These are phyloP conservation scores for Amanita polypyramis DNA, from an alignment of 768 basidiomycete species.

Conservation along the genomic window DNA sequence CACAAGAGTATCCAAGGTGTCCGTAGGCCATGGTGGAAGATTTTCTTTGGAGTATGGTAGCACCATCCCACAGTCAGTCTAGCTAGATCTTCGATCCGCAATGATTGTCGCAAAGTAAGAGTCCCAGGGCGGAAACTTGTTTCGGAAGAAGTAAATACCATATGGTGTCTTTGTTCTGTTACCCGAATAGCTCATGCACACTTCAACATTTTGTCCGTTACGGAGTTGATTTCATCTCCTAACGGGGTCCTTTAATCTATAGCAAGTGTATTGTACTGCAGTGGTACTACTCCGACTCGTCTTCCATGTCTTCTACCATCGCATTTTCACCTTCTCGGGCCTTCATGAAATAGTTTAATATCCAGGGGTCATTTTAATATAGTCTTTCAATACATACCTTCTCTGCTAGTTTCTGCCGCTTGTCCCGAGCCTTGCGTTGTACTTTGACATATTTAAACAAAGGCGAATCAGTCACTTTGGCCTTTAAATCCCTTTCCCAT, in stretches of 20 bases:
- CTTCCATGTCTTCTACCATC: slow-evolving; percentile 46
- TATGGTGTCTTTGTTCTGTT: too few relatives aligned
- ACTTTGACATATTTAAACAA: slow-evolving; percentile 75
- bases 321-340: slow-evolving; percentile 64
- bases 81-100: neutral
- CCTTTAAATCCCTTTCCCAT: slow-evolving; percentile 57
- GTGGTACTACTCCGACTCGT: slow-evolving; percentile 7
- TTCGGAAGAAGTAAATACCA: too few relatives aligned
- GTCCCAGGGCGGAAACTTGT: too few relatives aligned
- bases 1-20: slow-evolving; percentile 73
- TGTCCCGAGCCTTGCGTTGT: slow-evolving; percentile 72
- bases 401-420: slow-evolving; percentile 55
- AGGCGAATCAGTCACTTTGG: slow-evolving; percentile 59
- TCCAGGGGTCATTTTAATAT: neutral
- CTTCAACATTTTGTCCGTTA: neutral
- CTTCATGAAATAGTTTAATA: slow-evolving; percentile 23
- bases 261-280: neutral
- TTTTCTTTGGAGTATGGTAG: slow-evolving; percentile 72
- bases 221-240: neutral
- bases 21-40: slow-evolving; percentile 74
- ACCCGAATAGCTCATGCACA: too few relatives aligned
- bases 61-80: neutral
- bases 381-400: slow-evolving; percentile 53
- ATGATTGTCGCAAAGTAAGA: too few relatives aligned
- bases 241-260: neutral